Conservation (phyloP, 208 protist species). For the Acanthamoeba triangularis region DNA sequence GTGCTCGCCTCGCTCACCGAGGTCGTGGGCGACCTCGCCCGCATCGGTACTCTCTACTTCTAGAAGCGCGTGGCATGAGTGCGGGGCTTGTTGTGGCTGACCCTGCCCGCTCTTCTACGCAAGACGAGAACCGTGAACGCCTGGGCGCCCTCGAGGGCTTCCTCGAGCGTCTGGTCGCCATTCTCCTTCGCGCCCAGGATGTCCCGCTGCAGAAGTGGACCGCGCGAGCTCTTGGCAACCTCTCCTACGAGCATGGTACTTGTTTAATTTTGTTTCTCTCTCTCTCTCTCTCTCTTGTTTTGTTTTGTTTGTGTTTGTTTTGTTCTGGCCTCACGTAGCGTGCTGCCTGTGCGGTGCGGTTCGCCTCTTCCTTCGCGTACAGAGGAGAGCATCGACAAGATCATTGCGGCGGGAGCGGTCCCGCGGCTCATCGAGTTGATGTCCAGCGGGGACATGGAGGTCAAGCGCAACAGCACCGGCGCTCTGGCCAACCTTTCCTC, state of each 20-base stretch:
- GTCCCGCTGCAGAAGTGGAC: slow-evolving; percentile 61
- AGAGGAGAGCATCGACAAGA: slow-evolving; percentile 66
- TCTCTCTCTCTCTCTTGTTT: not conserved
- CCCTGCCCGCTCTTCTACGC: not conserved
- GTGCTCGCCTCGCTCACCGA: slow-evolving; percentile 7
- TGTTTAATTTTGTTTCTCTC: not conserved
- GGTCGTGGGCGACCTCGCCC: slow-evolving; percentile 53
- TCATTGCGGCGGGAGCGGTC: slow-evolving; percentile 13
- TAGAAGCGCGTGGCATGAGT: too few species aligned
- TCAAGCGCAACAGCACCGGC: slow-evolving; percentile 71
- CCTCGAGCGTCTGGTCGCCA: slow-evolving; percentile 65
- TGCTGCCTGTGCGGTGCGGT: not conserved
- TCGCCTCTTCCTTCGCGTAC: not conserved
- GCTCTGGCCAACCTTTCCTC: slow-evolving; percentile 71
- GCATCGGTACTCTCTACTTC: not conserved
- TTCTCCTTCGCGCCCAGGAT: not conserved
- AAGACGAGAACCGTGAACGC: slow-evolving; percentile 50
- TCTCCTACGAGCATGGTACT: slow-evolving; percentile 72
- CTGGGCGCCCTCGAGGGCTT: slow-evolving; percentile 5
- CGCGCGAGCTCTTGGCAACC: slow-evolving; percentile 67
- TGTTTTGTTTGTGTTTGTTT: not conserved
- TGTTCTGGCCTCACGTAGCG: not conserved
- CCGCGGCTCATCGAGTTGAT: slow-evolving; percentile 28
- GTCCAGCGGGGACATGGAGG: not conserved
- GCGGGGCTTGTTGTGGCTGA: too few species aligned